Evolutionary conservation across 108 stramenopile genomes (phyloP), one percentile per base, ranked within the genome.

Genomic region (Aureococcus anophagefferens): DNA sequence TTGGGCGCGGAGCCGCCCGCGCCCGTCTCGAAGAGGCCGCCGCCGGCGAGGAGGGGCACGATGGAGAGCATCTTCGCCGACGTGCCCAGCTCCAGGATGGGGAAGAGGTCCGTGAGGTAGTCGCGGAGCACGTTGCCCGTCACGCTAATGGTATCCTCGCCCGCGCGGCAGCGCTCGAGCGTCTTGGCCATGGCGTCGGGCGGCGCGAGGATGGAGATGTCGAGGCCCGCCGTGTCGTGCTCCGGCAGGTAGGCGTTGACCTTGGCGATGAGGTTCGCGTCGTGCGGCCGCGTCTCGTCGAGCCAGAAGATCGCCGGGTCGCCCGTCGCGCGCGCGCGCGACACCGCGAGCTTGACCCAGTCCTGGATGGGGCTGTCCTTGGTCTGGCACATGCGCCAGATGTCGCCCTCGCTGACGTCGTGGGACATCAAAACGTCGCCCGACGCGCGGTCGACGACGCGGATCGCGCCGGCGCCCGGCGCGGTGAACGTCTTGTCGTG

Each of bases 21-120:
- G 65, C 94, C 94, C 0, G 94, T 95, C 78, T 95, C 94, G 76
- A 91, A 95, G 37, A 95, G 80, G 62, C 94, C 94, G 51, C 94
- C 94, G 40, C 94, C 94, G 35, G 86, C 86, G 68, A 95, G 77
- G 46, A 95, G 79, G 9, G 94, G 94, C 15, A 95, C 94, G 74
- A 95, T 92, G n/a, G 89, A 90, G 31, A 95, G 85, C 94, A 95
- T 95, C 83, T 95, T 95, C 17, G 94, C 94, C 14, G 86, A 88
- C 30, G 94, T 95, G 28, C 94, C 94, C 29, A 95, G 78, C 75
- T 95, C 94, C 29, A 95, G 72, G 73, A 95, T 95, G 29, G 94
- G 94, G 83, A 95, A 95, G 4, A 95, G 76, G 85, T 95, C 94
- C 28, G 77, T 78, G 59, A 95, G 74, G 73, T 95, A 95, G 73